Base-by-base conservation (phyloP, 2,329 filamentous ascomycete species). In the Tothia fuscella region DNA sequence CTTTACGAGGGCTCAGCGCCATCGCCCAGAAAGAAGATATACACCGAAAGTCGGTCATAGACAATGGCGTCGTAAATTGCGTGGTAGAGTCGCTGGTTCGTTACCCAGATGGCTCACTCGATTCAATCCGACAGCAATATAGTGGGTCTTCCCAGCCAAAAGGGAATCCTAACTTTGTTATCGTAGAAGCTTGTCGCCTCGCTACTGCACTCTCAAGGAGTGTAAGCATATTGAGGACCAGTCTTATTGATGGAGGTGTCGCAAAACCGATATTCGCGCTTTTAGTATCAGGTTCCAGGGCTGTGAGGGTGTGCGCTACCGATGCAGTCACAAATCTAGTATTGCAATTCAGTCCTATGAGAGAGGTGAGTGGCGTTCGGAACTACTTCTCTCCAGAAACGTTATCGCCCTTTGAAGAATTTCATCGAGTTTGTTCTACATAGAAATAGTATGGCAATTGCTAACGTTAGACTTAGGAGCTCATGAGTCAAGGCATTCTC, bases 321-420 rank as follows among this genome's bases (percentile, higher is more conserved):
- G 80, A 82, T 26, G 80, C 82, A 5, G 74, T 93, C 29, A 86
- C 80, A 51, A 98, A 98, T 57, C 62, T 98, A 37, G 74, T 93
- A 5, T 69, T 87, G 35, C 85, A 93, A 48, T 84, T 93, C 51
- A 95, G 88, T 55, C 88, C 91, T 1, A 87, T 95, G 76, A 80
- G 85, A 59, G 78, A 86, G 57, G 85, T 89, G 59, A 66, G 79
- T 44, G 19, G 38, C 16, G 31, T 4, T n/a, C n/a, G n/a, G n/a
- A n/a, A n/a, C n/a, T 10, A 25, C 43, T 24, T 17, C 20, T n/a
- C 32, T 42, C 30, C 16, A 12, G 10, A 36, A 21, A 19, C 29
- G 43, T 53, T 41, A 51, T 33, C 16, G 44, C 36, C 39, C 45
- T 47, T 46, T 46, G n/a, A n/a, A n/a, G n/a, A n/a, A n/a, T n/a